These are phyloP conservation scores for Pichia phayaonensis DNA, from an alignment of 805 yeast genomes.

Conservation along the genomic window DNA sequence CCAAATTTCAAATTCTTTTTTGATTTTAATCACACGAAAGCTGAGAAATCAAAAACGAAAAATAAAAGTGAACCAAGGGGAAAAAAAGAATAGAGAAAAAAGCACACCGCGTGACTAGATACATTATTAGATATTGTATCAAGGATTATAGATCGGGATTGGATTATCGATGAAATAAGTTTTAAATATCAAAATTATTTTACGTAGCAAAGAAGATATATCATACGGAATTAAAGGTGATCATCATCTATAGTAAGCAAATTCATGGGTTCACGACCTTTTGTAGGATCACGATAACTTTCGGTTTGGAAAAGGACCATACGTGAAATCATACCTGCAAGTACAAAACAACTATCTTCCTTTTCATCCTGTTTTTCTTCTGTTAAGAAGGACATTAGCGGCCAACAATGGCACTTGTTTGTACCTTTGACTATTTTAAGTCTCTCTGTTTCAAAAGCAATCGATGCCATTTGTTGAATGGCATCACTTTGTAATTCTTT, in stretches of 20 bases:
- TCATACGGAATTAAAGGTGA: conserved; percentile 15
- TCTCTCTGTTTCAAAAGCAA: conserved; percentile 22
- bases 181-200: neutral
- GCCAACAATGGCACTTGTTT: conserved; percentile 42
- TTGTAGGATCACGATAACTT: conserved; percentile 20
- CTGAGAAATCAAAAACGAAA: neutral
- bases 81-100: neutral
- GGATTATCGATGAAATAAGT: neutral
- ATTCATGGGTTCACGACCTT: conserved; percentile 27
- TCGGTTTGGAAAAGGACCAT: conserved; percentile 36
- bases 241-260: conserved; percentile 27
- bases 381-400: conserved; percentile 32
- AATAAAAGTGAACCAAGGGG: too few species aligned
- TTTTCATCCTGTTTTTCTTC: conserved; percentile 38
- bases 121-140: too few species aligned
- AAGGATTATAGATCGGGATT: too few species aligned
- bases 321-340: conserved; percentile 35
- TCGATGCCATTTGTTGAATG: conserved; percentile 27
- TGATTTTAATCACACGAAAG: neutral
- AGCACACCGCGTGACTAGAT: neutral
- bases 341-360: conserved; percentile 33
- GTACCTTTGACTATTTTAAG: conserved; percentile 29
- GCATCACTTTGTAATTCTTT: conserved; percentile 35
- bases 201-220: neutral
- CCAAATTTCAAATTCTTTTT: too few species aligned